Evolutionary conservation across 139 green algal genomes (phyloP), one percentile per base, ranked within the genome.

Genomic region (Dunaliella primolecta): DNA sequence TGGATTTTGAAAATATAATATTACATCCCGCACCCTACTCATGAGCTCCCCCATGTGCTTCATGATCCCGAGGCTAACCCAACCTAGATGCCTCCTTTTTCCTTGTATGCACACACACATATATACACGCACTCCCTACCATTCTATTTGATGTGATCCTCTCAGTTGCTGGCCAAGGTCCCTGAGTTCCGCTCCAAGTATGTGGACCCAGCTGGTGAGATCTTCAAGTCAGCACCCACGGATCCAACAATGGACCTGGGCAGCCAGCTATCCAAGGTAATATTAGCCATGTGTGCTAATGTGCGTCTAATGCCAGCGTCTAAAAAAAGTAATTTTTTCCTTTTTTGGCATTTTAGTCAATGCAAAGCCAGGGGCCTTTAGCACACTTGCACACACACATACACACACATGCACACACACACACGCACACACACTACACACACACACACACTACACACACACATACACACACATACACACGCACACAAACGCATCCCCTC

Each of bases 201-300:
- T 86, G 84, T 90, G 15, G 77, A 75, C 2, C 72, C 36, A 0
- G 90, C 86, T 0, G 27, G 64, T 0, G 70, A 77, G 0, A 90
- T 97, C 36, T 96, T 96, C 78, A 32, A 36, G 25, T 88, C 84
- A 24, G 89, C 93, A 0, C 91, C 94, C 1, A 0, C 84, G 27
- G 84, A 90, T 37, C 80, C 89, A 23, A 37, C 87, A 24, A 3
- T 78, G 36, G 96, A 99, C 91, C 92, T 98, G 56, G 83, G 86
- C 21, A 86, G 86, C 0, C 96, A 98, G 87, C 87, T 97, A 57
- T 82, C 95, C 46, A 97, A 98, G 89, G 82, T 95, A 29, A 1
- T 35, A 23, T 36, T 38, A 38, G 23, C 7, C 15, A 21, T 81
- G 31, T 64, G 20, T 57, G 35, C 33, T 57, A 27, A 34, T 70